Base-by-base conservation (phyloP, 495 filamentous ascomycete genomes). In the Schizothecium vesticola region DNA sequence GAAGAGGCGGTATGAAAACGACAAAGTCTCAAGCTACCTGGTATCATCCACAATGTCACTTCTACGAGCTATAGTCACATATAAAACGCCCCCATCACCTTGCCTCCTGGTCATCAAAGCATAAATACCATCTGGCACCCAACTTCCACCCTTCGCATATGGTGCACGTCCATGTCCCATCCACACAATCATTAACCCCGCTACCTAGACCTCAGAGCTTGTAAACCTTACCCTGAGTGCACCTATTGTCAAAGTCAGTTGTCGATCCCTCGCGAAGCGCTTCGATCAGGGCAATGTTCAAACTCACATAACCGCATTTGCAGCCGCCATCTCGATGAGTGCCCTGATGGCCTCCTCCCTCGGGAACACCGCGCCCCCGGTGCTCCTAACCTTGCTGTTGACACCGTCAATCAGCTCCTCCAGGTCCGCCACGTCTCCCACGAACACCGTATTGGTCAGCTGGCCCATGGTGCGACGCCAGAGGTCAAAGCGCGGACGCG, bases 231-330 rank as follows among this genome's bases (percentile, higher is more conserved):
- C 79, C 81, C 70, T 80, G 79, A 24, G 79, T 78, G 73, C 78
- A 83, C 82, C 82, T 84, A 64, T 21, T 7, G 62, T 31, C 56
- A 51, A 33, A 51, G 43, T 51, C 43, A 51, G 43, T 51, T n/a
- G 12, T 51, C 19, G 2, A 51, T 51, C 43, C 1, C 19, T 51
- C 16, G 19, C 43, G 11, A n/a, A n/a, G 3, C 31, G 11, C 12
- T 36, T 36, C 12, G 8, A 51, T 6, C 43, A 8, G 16, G 3
- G n/a, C 25, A 21, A 16, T 22, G 24, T 13, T 56, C 33, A 56
- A 23, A 90, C 91, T 88, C 80, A 97, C 96, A 98, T 98, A 78
- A 99, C 88, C n/a, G n/a, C n/a, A n/a, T 81, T 92, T 87, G 75
- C 81, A 58, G 90, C 88, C 67, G 91, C 89, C 92, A 99, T 90